These are phyloP conservation scores for Thermomucor indicae-seudaticae DNA, from an alignment of 371 early-diverging fungal species.

Conservation along the genomic window DNA sequence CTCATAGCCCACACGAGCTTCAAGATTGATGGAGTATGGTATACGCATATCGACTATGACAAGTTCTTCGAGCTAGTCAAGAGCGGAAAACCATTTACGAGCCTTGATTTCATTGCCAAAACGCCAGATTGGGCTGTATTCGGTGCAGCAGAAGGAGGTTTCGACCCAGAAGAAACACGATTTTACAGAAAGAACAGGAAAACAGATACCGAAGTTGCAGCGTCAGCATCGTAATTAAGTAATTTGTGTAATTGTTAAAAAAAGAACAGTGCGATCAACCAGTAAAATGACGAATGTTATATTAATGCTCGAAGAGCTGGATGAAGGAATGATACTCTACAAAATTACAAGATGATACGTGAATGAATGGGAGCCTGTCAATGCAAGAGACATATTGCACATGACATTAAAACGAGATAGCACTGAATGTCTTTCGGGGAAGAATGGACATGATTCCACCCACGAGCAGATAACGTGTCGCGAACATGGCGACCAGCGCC, in stretches of 20 bases:
- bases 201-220: slow-evolving; percentile 2
- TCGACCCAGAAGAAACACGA: slow-evolving; percentile 74
- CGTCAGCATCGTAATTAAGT: neutral
- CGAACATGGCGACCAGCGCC: slow-evolving; percentile 23
- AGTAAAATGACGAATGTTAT: too few species aligned
- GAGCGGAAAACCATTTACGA: slow-evolving; percentile 61
- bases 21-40: slow-evolving; percentile 70
- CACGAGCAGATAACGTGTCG: slow-evolving; percentile 17
- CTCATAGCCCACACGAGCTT: slow-evolving; percentile 68
- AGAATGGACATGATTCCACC: slow-evolving; percentile 15
- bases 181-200: slow-evolving; percentile 60
- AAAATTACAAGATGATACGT: too few species aligned
- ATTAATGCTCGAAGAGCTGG: too few species aligned
- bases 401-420: neutral
- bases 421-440: slow-evolving; percentile 12
- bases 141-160: slow-evolving; percentile 71
- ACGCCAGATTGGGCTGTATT: slow-evolving; percentile 78
- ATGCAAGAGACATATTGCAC: neutral
- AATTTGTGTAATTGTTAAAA: too few species aligned
- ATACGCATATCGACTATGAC: slow-evolving; percentile 79
- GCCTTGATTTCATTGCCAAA: slow-evolving; percentile 67
- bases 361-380: too few species aligned
- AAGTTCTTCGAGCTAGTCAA: slow-evolving; percentile 67
- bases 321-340: too few species aligned
- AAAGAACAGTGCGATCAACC: too few species aligned